Evolutionary conservation across 768 basidiomycete species (phyloP).

Genomic region (Mycena venus): DNA sequence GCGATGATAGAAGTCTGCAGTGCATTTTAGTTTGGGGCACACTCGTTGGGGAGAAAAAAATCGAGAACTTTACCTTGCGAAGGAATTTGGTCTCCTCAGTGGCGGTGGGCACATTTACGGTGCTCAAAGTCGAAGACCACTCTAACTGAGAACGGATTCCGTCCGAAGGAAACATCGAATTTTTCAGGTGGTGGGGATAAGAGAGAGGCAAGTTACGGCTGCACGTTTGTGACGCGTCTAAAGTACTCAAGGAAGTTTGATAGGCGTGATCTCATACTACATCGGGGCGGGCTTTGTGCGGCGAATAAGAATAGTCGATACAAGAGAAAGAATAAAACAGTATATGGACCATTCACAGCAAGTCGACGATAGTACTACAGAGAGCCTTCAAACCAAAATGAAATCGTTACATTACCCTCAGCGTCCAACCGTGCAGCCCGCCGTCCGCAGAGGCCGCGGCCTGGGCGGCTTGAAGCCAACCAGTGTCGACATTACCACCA

Average conservation of each 20-base stretch:
- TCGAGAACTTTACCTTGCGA: slow-evolving; percentile 80
- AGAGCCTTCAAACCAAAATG: slow-evolving; percentile 33
- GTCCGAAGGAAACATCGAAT: slow-evolving; percentile 70
- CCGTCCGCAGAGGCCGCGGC: slow-evolving; percentile 76
- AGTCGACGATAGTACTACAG: slow-evolving; percentile 53
- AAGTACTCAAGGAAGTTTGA: background rate
- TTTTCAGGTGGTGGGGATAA: slow-evolving; percentile 39
- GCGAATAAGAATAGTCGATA: slow-evolving; percentile 28
- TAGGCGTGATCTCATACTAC: background rate
- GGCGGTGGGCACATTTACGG: slow-evolving; percentile 76
- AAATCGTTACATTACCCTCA: slow-evolving; percentile 76
- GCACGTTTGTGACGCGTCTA: slow-evolving; percentile 27
- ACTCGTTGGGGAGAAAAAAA: slow-evolving; percentile 13
- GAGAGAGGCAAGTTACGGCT: slow-evolving; percentile 30
- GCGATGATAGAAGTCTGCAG: slow-evolving; percentile 97
- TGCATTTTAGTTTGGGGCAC: slow-evolving; percentile 29
- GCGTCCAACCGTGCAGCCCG: slow-evolving; percentile 82
- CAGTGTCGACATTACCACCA: slow-evolving; percentile 65
- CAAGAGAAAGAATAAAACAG: slow-evolving; percentile 37
- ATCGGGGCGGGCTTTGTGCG: slow-evolving; percentile 12
- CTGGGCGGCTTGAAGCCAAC: slow-evolving; percentile 83
- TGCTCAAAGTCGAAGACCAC: slow-evolving; percentile 90
- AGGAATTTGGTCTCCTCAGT: slow-evolving; percentile 86
- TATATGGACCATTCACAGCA: slow-evolving; percentile 51
- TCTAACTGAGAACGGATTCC: slow-evolving; percentile 87